Evolutionary conservation across 306 rosid genomes (phyloP).

Genomic region (Vigna reflexopilosa): DNA sequence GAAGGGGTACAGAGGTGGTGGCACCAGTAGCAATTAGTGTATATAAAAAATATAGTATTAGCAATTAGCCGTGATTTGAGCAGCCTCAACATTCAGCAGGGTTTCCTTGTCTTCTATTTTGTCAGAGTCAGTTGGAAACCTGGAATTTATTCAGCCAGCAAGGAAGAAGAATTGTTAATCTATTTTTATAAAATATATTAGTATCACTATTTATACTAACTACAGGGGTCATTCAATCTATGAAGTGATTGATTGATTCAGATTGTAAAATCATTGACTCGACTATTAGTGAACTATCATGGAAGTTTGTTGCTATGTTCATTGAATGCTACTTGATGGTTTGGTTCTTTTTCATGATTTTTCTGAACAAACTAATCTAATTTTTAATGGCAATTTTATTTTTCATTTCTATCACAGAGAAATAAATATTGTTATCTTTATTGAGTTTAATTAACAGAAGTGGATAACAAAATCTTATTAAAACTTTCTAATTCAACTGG

Average conservation of each 20-base stretch:
- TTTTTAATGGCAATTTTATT: conserved; percentile 8
- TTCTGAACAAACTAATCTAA: conserved; percentile 28
- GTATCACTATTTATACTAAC: conserved; percentile 55
- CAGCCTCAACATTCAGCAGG: conserved; percentile 52
- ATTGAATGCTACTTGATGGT: conserved; percentile 43
- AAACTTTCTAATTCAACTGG: no score
- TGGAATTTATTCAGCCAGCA: conserved; percentile 58
- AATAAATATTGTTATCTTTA: background rate
- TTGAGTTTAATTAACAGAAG: no score
- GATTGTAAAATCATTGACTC: conserved; percentile 63
- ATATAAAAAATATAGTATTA: conserved; percentile 73
- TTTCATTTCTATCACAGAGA: conserved; percentile 1
- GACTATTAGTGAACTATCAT: conserved; percentile 44
- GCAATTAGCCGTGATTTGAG: conserved; percentile 67
- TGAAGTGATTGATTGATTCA: conserved; percentile 60
- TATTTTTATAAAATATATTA: conserved; percentile 53
- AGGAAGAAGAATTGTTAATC: conserved; percentile 60
- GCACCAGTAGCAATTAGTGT: conserved; percentile 66
- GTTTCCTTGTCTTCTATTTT: conserved; percentile 60
- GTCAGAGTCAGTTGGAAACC: conserved; percentile 58
- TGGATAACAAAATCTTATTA: no score
- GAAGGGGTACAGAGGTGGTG: conserved; percentile 54
- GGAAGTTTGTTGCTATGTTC: conserved; percentile 47
- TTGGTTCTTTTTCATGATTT: conserved; percentile 32
- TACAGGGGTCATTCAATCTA: conserved; percentile 61